Percentiles rank a stretch among this genome's conserved stretches.
Evolutionary conservation across 78 protist genomes (phyloP).

Genomic region (Dictyostelium capitatum): DNA sequence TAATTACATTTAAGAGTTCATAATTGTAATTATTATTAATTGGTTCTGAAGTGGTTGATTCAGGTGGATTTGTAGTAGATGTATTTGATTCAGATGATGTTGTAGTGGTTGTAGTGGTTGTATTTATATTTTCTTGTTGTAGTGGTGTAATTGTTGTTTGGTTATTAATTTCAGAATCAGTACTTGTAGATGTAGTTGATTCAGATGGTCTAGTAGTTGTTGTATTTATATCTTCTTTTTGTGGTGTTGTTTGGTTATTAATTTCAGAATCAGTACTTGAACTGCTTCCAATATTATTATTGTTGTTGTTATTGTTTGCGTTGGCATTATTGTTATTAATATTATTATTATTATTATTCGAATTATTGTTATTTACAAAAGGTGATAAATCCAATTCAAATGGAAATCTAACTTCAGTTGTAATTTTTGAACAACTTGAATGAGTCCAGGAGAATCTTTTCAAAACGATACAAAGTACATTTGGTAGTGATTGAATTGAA

Average conservation of each 20-base stretch:
- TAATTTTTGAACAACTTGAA: slow-evolving; percentile 34
- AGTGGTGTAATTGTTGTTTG: not conserved
- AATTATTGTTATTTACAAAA: not conserved
- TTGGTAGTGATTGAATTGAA: slow-evolving; percentile 46
- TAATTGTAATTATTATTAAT: not conserved
- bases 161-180: not conserved
- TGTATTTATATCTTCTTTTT: not conserved
- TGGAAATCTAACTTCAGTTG: slow-evolving; percentile 66
- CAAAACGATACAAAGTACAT: slow-evolving; percentile 76
- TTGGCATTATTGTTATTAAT: slow-evolving; percentile 6
- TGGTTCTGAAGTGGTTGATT: not conserved
- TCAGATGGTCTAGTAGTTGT: not conserved
- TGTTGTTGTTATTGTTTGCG: slow-evolving; percentile 5
- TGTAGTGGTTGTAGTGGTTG: not conserved
- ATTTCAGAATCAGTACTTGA: slow-evolving; percentile 29
- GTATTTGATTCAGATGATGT: not conserved
- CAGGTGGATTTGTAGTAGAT: not conserved
- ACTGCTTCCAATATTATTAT: slow-evolving; percentile 31
- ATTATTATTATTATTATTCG: not conserved
- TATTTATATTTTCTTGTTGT: not conserved
- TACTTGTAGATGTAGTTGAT: not conserved
- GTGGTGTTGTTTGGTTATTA: not conserved
- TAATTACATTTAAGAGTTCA: slow-evolving; percentile 55
- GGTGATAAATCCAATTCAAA: slow-evolving; percentile 57
- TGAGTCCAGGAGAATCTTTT: slow-evolving; percentile 64